A percentile compares a stretch with the other conserved stretches of the same genome.
Evolutionary conservation across 805 yeast genomes (phyloP).

Genomic region (Kluyveromyces starmeri): DNA sequence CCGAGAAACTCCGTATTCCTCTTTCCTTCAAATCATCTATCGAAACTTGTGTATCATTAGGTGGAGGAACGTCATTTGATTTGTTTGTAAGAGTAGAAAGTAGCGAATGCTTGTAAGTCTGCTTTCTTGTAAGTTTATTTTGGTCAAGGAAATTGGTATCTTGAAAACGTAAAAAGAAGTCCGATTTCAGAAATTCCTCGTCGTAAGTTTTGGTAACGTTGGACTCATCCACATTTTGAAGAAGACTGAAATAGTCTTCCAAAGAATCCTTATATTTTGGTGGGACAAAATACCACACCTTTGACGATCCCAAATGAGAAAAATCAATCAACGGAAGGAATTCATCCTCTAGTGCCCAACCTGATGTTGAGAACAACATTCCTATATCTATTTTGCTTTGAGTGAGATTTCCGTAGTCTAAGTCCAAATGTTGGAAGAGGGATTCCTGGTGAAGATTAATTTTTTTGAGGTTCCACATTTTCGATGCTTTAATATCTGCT

Average conservation of each 20-base stretch:
- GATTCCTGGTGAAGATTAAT: slow-evolving; percentile 43
- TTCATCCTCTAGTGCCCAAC: slow-evolving; percentile 57
- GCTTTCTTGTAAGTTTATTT: background rate
- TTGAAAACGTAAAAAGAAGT: slow-evolving; percentile 52
- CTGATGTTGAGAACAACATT: slow-evolving; percentile 43
- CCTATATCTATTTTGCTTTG: slow-evolving; percentile 41
- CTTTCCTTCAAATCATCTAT: slow-evolving; percentile 39
- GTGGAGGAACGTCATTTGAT: background rate
- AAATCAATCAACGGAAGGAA: slow-evolving; percentile 45
- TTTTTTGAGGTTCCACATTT: slow-evolving; percentile 48
- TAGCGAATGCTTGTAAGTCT: slow-evolving; percentile 7
- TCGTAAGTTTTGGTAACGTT: slow-evolving; percentile 4
- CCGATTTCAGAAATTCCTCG: slow-evolving; percentile 18
- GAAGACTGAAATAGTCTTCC: slow-evolving; percentile 33
- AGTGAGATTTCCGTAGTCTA: slow-evolving; percentile 35
- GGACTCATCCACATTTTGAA: background rate
- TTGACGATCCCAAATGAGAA: slow-evolving; percentile 46
- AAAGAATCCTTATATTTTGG: slow-evolving; percentile 45
- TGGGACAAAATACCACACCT: slow-evolving; percentile 56
- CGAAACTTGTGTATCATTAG: slow-evolving; percentile 32
- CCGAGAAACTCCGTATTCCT: slow-evolving; percentile 40
- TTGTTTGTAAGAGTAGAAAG: background rate
- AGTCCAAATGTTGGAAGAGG: slow-evolving; percentile 36
- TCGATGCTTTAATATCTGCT: slow-evolving; percentile 17
- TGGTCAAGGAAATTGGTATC: slow-evolving; percentile 21